phyloP scores from a whole-genome alignment of 23 red algal genomes.

The Gracilariopsis chorda region DNA sequence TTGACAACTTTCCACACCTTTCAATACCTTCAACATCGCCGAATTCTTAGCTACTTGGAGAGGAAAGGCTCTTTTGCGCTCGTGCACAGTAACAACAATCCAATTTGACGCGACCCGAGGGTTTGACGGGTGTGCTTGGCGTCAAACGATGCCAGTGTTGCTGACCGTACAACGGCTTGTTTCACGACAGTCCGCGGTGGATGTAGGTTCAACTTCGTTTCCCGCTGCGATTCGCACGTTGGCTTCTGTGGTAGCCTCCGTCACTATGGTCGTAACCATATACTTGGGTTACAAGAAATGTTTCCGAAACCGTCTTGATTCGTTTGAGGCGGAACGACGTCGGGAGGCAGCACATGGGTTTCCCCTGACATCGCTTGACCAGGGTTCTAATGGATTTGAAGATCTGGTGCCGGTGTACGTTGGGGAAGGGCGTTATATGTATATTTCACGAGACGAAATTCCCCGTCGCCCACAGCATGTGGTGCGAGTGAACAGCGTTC shows the following conservation, averaged over 20 bases:
- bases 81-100: no score
- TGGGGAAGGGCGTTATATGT: conserved; percentile 4
- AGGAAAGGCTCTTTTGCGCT: no score
- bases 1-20: not conserved
- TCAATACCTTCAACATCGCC: not conserved
- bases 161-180: not conserved
- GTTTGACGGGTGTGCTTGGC: not conserved
- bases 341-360: not conserved
- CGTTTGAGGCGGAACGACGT: not conserved
- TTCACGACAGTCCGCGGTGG: not conserved
- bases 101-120: no score
- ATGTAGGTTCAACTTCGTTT: not conserved
- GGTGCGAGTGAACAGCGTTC: not conserved
- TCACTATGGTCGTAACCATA: not conserved
- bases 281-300: not conserved
- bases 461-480: not conserved
- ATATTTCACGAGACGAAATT: conserved; percentile 1
- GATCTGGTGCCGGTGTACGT: conserved; percentile 10
- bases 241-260: not conserved
- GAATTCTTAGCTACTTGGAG: no score
- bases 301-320: not conserved
- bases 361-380: not conserved
- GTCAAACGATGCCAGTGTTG: conserved; percentile 15
- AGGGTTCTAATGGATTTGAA: not conserved
- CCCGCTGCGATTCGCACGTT: not conserved